Base-by-base conservation (phyloP, 495 filamentous ascomycete species). In the Xeromyces bisporus region DNA sequence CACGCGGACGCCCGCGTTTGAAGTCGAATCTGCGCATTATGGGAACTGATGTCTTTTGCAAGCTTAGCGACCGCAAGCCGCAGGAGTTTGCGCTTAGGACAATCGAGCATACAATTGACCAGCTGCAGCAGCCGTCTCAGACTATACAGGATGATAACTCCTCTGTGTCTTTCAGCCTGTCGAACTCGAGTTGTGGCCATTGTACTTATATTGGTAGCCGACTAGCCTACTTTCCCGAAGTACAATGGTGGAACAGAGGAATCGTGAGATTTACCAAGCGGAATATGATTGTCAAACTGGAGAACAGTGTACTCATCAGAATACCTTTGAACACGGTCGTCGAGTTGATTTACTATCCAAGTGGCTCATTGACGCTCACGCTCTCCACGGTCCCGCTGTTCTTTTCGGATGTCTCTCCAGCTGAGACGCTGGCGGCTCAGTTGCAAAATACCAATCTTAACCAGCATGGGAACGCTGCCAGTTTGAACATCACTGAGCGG, bases 151-250 rank as follows among this genome's bases (percentile, higher is more conserved):
- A 41, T 14, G 30, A 35, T 5, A 30, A 29, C 5, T 17, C 21
- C 2, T 24, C 32, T 2, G 11, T 42, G 0, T 29, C 33, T 6
- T 62, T 70, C 18, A 26, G 46, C 0, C 32, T 55, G 18, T 12
- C 23, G 3, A 35, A 28, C 2, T 18, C 67, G 5, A 56, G 49
- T 7, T 75, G 67, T 40, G 72, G 73, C 2, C 49, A 64, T 31
- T 66, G 63, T 43, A 41, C 42, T 18, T 72, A 67, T 29, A 17
- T 36, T 2, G 32, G 47, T 1, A 40, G 41, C 0, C 38, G 43
- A 1, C 43, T 73, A 10, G 41, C 47, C 8, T 74, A 71, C 33
- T 40, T 55, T 0, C 36, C 56, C 1, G 58, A 74, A 30, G 57
- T 64, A 16, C 33, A 44, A 16, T 56, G 56, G 39, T 13, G 1